These are phyloP conservation scores for Terana coerulea DNA, from an alignment of 768 basidiomycete species.

Conservation along the genomic window DNA sequence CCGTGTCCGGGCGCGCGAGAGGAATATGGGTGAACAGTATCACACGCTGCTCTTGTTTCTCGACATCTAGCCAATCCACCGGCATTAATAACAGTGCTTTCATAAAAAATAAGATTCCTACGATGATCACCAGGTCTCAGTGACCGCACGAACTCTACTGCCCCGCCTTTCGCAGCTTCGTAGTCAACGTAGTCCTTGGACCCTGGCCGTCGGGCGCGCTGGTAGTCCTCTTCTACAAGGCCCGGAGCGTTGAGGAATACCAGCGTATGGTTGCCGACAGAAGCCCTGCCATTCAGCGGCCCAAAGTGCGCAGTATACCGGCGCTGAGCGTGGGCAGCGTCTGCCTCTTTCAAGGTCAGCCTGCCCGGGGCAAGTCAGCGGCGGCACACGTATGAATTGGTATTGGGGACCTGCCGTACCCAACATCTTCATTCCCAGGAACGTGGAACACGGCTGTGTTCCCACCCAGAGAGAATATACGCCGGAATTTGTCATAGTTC, in stretches of 20 bases:
- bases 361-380: slow-evolving; percentile 3
- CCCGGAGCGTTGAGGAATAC: slow-evolving; percentile 73
- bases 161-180: slow-evolving; percentile 48
- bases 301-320: slow-evolving; percentile 66
- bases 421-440: slow-evolving; percentile 89
- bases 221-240: slow-evolving; percentile 82
- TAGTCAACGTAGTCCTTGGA: slow-evolving; percentile 48
- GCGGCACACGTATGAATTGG: background rate
- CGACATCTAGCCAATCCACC: too few species aligned
- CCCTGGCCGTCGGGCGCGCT: slow-evolving; percentile 43
- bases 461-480: slow-evolving; percentile 56
- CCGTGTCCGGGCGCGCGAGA: slow-evolving; percentile 67
- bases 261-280: slow-evolving; percentile 67
- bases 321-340: slow-evolving; percentile 33
- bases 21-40: slow-evolving; percentile 88
- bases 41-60: slow-evolving; percentile 41
- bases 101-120: too few species aligned
- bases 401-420: slow-evolving; percentile 37
- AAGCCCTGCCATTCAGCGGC: slow-evolving; percentile 56
- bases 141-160: slow-evolving; percentile 41
- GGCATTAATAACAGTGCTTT: too few species aligned
- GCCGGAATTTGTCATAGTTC: slow-evolving; percentile 62
- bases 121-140: background rate
- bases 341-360: slow-evolving; percentile 16
- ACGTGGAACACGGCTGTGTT: slow-evolving; percentile 61